phyloP scores from a whole-genome alignment of 768 basidiomycete genomes.

The Amanita rubescens region DNA sequence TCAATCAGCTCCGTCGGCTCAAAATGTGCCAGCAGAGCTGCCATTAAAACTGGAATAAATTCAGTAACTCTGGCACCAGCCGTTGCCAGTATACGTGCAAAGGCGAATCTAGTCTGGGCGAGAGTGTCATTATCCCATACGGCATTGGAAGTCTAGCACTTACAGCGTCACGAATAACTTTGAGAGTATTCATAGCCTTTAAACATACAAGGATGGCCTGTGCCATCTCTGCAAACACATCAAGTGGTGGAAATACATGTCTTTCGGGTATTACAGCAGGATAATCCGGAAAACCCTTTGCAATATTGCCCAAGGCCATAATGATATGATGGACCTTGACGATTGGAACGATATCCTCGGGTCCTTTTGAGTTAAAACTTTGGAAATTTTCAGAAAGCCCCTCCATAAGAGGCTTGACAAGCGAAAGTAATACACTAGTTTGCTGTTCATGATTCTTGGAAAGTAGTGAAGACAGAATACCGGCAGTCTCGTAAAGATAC shows the following conservation, averaged over 20 bases:
- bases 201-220: slow-evolving; percentile 83
- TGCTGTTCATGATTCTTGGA: slow-evolving; percentile 62
- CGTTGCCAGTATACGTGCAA: slow-evolving; percentile 86
- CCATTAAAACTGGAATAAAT: slow-evolving; percentile 84
- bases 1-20: slow-evolving; percentile 90
- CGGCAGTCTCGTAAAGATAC: slow-evolving; percentile 90
- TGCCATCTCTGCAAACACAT: slow-evolving; percentile 78
- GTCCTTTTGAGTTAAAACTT: slow-evolving; percentile 43
- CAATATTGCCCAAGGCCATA: slow-evolving; percentile 90
- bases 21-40: slow-evolving; percentile 84
- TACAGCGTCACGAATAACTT: slow-evolving; percentile 90
- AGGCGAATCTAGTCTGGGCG: slow-evolving; percentile 80
- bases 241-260: slow-evolving; percentile 62
- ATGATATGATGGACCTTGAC: slow-evolving; percentile 87
- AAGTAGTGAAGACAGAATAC: slow-evolving; percentile 75
- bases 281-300: slow-evolving; percentile 95
- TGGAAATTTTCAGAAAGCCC: slow-evolving; percentile 56
- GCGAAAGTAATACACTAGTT: slow-evolving; percentile 58
- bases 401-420: slow-evolving; percentile 77
- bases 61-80: slow-evolving; percentile 82
- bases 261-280: slow-evolving; percentile 61
- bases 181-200: slow-evolving; percentile 81
- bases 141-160: slow-evolving; percentile 18
- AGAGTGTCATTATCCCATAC: background rate
- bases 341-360: slow-evolving; percentile 68